Conservation (phyloP, 495 filamentous ascomycete species). For the Penicillium steckii region DNA sequence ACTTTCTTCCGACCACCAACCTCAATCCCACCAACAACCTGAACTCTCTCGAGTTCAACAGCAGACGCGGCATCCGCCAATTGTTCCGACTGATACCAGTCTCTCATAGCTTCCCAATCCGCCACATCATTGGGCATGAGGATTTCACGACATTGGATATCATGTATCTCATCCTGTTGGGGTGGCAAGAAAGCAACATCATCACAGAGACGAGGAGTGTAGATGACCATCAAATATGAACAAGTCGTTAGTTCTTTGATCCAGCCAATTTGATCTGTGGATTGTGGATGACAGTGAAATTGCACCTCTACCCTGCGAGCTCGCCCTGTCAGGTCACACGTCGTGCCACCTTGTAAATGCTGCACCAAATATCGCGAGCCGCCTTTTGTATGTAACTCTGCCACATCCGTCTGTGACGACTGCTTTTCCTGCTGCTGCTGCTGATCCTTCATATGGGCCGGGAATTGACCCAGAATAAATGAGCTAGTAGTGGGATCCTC, state of each 20-base stretch:
- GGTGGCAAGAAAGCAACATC: slow-evolving; percentile 91
- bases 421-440: slow-evolving; percentile 23
- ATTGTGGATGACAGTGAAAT: slow-evolving; percentile 88
- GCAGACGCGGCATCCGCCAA: slow-evolving; percentile 33
- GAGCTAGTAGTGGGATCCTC: slow-evolving; percentile 75
- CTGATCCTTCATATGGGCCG: slow-evolving; percentile 15
- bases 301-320: slow-evolving; percentile 84
- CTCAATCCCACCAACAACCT: slow-evolving; percentile 57
- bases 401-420: slow-evolving; percentile 36
- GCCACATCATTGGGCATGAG: slow-evolving; percentile 55
- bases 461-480: slow-evolving; percentile 73
- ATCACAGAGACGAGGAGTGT: slow-evolving; percentile 89
- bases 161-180: slow-evolving; percentile 72
- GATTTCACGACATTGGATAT: slow-evolving; percentile 75
- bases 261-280: slow-evolving; percentile 80
- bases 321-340: slow-evolving; percentile 87
- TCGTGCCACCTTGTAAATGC: slow-evolving; percentile 77
- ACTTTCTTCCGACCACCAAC: slow-evolving; percentile 59
- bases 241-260: slow-evolving; percentile 96
- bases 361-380: slow-evolving; percentile 90
- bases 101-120: slow-evolving; percentile 56
- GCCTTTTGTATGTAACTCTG: slow-evolving; percentile 76
- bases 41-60: slow-evolving; percentile 21
- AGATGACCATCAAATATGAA: slow-evolving; percentile 90
- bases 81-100: slow-evolving; percentile 35